Percentiles rank a stretch among this genome's conserved stretches.
phyloP scores from a whole-genome alignment of 306 rosid genomes.

The Cotoneaster glaucophyllus region DNA sequence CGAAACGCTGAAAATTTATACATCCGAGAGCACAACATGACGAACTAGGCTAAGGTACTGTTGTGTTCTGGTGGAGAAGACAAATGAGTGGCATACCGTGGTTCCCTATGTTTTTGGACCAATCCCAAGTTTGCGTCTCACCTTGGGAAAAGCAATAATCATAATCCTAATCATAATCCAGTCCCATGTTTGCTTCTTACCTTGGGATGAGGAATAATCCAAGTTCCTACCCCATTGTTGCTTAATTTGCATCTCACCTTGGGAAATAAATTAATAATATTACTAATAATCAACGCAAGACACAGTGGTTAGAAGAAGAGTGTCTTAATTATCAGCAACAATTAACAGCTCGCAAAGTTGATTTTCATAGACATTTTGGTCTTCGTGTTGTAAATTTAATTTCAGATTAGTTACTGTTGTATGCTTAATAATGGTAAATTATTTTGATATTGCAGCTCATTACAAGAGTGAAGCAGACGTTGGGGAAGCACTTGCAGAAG shows the following conservation, averaged over 20 bases:
- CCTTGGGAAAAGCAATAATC: not conserved
- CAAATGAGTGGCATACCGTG: not conserved
- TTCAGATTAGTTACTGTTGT: not conserved
- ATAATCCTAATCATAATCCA: not conserved
- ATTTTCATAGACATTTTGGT: not conserved
- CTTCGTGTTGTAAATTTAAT: not conserved
- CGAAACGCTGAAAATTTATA: too few species aligned
- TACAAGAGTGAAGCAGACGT: constrained; percentile 76
- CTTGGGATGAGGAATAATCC: not conserved
- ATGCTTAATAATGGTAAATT: too few species aligned
- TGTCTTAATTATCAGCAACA: not conserved
- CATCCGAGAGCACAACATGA: not conserved
- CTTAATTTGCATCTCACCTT: not conserved
- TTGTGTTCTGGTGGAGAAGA: not conserved
- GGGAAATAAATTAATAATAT: not conserved
- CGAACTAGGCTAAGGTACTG: not conserved
- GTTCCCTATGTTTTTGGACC: not conserved
- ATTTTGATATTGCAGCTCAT: constrained; percentile 44
- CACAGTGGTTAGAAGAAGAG: too few species aligned
- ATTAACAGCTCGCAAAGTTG: too few species aligned
- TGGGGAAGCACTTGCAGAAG: constrained; percentile 77
- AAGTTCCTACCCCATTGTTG: too few species aligned
- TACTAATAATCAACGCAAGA: not conserved
- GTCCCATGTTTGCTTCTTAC: not conserved
- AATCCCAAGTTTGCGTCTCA: not conserved